Base-by-base conservation (phyloP, 2,329 filamentous ascomycete species). In the Colletotrichum noveboracense region DNA sequence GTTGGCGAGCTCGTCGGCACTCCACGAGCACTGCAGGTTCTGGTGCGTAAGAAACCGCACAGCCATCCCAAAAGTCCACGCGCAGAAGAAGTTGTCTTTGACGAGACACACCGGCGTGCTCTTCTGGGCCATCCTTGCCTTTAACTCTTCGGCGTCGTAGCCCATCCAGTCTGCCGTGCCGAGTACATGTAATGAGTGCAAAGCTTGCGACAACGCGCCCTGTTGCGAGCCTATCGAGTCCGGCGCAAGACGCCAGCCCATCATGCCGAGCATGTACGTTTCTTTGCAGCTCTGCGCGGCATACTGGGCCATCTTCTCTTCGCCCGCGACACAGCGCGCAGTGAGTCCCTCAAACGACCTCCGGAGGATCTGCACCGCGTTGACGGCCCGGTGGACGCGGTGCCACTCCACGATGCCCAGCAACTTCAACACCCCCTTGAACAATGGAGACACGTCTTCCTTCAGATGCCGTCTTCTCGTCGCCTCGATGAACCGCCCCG, bases 311-410 rank as follows among this genome's bases (percentile, higher is more conserved):
- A 61, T 72, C 9, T 38, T n/a, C 60, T 36, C n/a, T 30, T 26
- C 38, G n/a, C 28, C 60, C 30, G 58, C 26, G 26, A 21, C 43
- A 52, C n/a, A 21, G 43, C 32, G 13, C 43, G 24, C 30, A 4
- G 21, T 30, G 12, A 34, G 36, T 1, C 30, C 48, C 18, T 61
- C 38, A 32, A 61, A 71, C 7, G 68, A 68, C 34, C 66, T 71
- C 18, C 36, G 34, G 34, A 74, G 52, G 16, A 60, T 32, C 14
- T 66, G 68, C 7, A 52, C 61, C 14, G 68, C 48, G 36, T 75
- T 75, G 61, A 71, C 28, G 14, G 72, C 68, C 32, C 68, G 72
- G 61, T 75, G 68, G 61, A 55, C 10, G 28, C 68, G 72, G 30
- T 75, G 28, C 68, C 72, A 71, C 52, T 75, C 38, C 9, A 61